These are phyloP conservation scores for Iberis pinnata DNA, from an alignment of 345 rosid genomes.

Conservation along the genomic window DNA sequence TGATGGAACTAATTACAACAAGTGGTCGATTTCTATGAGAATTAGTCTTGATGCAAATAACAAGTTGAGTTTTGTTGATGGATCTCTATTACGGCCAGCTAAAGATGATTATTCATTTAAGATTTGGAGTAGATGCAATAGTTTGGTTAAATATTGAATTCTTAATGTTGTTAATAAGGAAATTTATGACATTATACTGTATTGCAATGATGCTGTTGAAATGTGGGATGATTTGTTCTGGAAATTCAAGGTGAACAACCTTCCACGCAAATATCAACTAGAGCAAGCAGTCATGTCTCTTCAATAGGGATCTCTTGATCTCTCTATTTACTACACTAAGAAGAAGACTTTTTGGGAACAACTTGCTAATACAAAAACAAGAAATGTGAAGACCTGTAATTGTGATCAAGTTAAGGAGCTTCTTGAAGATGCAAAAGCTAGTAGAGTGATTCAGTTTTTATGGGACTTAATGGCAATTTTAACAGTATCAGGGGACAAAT, in stretches of 20 bases:
- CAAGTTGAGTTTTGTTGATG: neutral
- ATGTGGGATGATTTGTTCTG: neutral
- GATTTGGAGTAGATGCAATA: neutral
- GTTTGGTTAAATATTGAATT: neutral
- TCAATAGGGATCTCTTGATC: neutral
- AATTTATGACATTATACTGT: too few relatives aligned
- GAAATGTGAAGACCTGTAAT: neutral
- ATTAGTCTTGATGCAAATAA: neutral
- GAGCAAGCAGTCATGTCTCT: neutral
- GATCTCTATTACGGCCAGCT: neutral
- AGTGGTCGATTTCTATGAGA: neutral
- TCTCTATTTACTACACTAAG: neutral
- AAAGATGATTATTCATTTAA: neutral
- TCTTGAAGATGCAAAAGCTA: neutral
- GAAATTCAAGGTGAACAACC: neutral
- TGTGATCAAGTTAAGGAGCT: neutral
- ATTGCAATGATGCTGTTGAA: neutral
- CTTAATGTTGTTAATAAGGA: neutral
- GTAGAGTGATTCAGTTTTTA: neutral
- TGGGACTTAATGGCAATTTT: neutral
- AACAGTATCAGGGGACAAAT: neutral
- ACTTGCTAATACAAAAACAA: neutral
- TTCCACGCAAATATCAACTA: neutral
- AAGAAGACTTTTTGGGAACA: neutral
- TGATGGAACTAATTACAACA: neutral